Evolutionary conservation across 768 basidiomycete species (phyloP).

Genomic region (Gloeophyllum trabeum): DNA sequence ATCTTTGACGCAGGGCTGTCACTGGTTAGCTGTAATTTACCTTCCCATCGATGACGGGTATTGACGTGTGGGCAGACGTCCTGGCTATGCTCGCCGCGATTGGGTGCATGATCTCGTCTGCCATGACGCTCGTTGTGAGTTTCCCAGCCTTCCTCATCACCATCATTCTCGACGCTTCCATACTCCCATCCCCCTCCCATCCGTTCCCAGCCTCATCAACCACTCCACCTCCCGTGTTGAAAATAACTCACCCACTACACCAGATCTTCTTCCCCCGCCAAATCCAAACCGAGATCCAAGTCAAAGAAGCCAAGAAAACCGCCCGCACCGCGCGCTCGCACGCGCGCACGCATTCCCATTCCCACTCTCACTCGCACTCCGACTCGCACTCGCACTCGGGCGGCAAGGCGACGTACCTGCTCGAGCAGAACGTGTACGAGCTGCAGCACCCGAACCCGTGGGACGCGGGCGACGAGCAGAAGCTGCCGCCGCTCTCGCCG

Average conservation of each 20-base stretch:
- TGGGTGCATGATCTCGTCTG: conserved; percentile 58
- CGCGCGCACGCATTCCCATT: background rate
- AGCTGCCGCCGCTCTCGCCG: background rate
- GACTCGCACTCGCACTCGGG: background rate
- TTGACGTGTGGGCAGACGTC: conserved; percentile 34
- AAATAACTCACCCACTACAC: background rate
- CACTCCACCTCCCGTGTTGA: background rate
- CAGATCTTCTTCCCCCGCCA: conserved; percentile 84
- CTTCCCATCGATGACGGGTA: background rate
- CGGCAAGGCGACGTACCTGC: too few relatives aligned
- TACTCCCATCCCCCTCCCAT: too few relatives aligned
- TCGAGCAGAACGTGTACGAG: too few relatives aligned
- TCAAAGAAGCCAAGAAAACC: conserved; percentile 28
- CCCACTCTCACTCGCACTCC: conserved; percentile 1
- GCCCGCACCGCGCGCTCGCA: conserved; percentile 2
- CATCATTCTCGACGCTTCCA: too few relatives aligned
- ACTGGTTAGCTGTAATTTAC: background rate
- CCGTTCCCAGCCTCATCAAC: too few relatives aligned
- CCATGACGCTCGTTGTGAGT: conserved; percentile 59
- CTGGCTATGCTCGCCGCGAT: conserved; percentile 45
- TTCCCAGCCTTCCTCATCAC: conserved; percentile 8
- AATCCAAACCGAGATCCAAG: conserved; percentile 50
- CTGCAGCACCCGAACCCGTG: too few relatives aligned
- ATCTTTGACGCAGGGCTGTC: conserved; percentile 15
- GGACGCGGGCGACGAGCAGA: too few relatives aligned